A percentile compares a stretch with the other conserved stretches of the same genome.
phyloP scores from a whole-genome alignment of 176 grass and related monocot species.

The Lolium rigidum region DNA sequence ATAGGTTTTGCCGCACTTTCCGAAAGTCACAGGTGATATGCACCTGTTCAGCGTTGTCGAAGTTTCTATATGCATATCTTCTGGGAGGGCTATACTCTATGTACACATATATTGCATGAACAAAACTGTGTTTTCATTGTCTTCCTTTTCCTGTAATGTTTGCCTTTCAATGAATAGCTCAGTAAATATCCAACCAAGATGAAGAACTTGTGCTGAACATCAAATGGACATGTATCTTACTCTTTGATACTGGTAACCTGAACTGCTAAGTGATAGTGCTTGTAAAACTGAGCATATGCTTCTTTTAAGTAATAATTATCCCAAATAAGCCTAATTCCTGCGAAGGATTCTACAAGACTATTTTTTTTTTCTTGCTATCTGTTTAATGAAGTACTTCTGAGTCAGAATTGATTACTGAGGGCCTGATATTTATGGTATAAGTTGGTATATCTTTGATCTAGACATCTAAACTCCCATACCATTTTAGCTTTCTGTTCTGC shows the following conservation, averaged over 20 bases:
- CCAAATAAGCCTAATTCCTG: slow-evolving; percentile 4
- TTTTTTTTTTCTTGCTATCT: not conserved
- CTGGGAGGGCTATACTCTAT: not conserved
- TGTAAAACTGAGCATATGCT: not conserved
- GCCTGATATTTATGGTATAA: slow-evolving; percentile 35
- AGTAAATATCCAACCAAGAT: not conserved
- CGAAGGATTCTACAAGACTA: not conserved
- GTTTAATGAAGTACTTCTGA: not conserved
- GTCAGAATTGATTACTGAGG: not conserved
- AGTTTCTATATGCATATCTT: not conserved
- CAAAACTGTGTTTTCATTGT: not conserved
- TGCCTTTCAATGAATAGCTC: not conserved
- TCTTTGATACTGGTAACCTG: not conserved
- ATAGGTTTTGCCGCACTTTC: too few species aligned
- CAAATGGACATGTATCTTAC: not conserved
- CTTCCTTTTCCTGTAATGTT: not conserved
- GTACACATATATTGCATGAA: not conserved
- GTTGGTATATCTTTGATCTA: slow-evolving; percentile 15
- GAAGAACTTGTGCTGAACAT: not conserved
- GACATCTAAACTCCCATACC: slow-evolving; percentile 33
- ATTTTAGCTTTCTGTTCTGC: slow-evolving; percentile 6
- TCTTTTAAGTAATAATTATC: not conserved
- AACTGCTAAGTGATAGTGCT: not conserved
- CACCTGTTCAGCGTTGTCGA: too few species aligned
- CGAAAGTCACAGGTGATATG: too few species aligned